These are phyloP conservation scores for Myxozyma melibiosi DNA, from an alignment of 805 yeast species.

Conservation along the genomic window DNA sequence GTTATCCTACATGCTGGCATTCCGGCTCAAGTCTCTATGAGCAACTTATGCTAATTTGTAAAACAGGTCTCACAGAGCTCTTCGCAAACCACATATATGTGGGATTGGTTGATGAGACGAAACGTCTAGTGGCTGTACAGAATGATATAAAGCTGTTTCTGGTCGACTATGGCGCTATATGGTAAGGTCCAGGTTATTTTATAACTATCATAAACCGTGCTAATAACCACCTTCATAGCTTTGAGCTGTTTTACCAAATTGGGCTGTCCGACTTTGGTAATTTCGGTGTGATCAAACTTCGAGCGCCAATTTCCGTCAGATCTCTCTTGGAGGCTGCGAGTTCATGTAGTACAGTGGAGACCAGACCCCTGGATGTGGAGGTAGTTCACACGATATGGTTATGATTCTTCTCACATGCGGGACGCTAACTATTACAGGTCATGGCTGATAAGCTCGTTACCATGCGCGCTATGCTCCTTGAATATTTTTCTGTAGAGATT, in stretches of 20 bases:
- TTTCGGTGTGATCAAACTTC: slow-evolving; percentile 63
- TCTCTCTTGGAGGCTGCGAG: slow-evolving; percentile 47
- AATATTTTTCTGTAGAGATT: slow-evolving; percentile 65
- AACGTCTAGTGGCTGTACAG: slow-evolving; percentile 80
- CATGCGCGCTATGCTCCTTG: slow-evolving; percentile 77
- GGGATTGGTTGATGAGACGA: slow-evolving; percentile 75
- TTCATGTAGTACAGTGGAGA: slow-evolving; percentile 3
- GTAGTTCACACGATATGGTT: too few species aligned
- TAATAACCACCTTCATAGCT: slow-evolving; percentile 16
- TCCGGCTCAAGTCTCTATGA: too few species aligned
- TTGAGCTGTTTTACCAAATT: slow-evolving; percentile 78
- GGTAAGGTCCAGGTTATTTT: slow-evolving; percentile 37
- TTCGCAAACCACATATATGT: slow-evolving; percentile 72
- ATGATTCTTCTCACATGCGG: too few species aligned
- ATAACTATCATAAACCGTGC: background rate
- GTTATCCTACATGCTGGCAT: too few species aligned
- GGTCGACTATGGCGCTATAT: slow-evolving; percentile 75
- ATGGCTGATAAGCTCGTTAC: slow-evolving; percentile 39
- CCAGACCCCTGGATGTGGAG: too few species aligned
- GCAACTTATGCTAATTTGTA: too few species aligned
- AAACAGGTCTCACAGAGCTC: slow-evolving; percentile 63
- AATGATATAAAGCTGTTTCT: slow-evolving; percentile 74
- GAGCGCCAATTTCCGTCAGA: slow-evolving; percentile 42
- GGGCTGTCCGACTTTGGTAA: slow-evolving; percentile 78
- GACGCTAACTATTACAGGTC: slow-evolving; percentile 8